phyloP scores from a whole-genome alignment of 768 basidiomycete species.

The Daedaleopsis sinensis region DNA sequence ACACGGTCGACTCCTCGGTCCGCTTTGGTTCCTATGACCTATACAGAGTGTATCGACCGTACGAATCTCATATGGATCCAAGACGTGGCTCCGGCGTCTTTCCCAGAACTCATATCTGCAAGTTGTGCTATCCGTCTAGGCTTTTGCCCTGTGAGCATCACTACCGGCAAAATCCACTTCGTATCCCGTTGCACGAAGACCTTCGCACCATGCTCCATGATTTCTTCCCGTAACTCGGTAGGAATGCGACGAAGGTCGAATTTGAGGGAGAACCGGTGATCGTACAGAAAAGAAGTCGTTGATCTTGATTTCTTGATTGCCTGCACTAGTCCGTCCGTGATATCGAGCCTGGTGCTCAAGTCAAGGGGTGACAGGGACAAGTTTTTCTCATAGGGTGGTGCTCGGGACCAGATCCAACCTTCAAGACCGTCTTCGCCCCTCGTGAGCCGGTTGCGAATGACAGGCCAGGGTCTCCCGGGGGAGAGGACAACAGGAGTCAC shows the following conservation, averaged over 20 bases:
- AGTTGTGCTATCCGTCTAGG: slow-evolving; percentile 5
- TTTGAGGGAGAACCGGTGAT: slow-evolving; percentile 62
- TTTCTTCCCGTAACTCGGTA: slow-evolving; percentile 30
- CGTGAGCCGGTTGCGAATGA: slow-evolving; percentile 8
- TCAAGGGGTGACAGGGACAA: slow-evolving; percentile 21
- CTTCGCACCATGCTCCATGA: slow-evolving; percentile 27
- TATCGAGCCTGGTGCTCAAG: slow-evolving; percentile 39
- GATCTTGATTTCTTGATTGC: slow-evolving; percentile 15
- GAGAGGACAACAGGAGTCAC: slow-evolving; percentile 66
- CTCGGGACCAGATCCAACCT: slow-evolving; percentile 64
- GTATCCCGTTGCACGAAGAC: slow-evolving; percentile 42
- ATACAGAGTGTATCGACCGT: slow-evolving; percentile 14
- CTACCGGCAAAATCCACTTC: slow-evolving; percentile 52
- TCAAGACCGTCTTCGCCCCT: slow-evolving; percentile 13
- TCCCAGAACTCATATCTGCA: not conserved
- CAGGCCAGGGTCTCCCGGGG: no score
- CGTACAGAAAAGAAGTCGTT: slow-evolving; percentile 52
- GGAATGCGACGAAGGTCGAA: slow-evolving; percentile 52
- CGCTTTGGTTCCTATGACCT: not conserved
- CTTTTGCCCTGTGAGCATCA: slow-evolving; percentile 30
- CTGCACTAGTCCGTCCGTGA: slow-evolving; percentile 38
- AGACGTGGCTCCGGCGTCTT: not conserved
- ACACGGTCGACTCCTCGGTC: not conserved
- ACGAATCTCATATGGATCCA: slow-evolving; percentile 21
- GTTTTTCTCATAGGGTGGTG: slow-evolving; percentile 43